A percentile compares a stretch with the other conserved stretches of the same genome.
These are phyloP conservation scores for Draba incana DNA, from an alignment of 345 rosid genomes.

Conservation along the genomic window DNA sequence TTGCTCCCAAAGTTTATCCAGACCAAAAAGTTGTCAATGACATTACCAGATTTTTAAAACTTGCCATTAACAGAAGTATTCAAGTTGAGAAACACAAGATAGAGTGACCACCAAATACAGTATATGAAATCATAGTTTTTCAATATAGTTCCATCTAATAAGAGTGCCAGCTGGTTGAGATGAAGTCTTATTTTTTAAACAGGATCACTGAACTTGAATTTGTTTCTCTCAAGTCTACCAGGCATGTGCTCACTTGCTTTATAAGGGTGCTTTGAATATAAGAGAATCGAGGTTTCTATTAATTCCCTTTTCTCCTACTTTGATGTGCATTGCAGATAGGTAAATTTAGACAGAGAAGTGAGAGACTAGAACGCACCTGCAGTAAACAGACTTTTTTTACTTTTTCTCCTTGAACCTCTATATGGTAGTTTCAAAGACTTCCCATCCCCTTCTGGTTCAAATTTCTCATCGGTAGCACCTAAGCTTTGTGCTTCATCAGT, in stretches of 20 bases:
- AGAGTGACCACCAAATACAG: constrained; percentile 23
- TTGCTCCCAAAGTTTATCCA: constrained; percentile 15
- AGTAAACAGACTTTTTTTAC: constrained; percentile 62
- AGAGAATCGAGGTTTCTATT: background rate
- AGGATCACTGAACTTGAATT: constrained; percentile 2
- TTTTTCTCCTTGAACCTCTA: constrained; percentile 55
- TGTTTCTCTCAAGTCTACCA: constrained; percentile 6
- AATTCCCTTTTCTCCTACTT: constrained; percentile 24
- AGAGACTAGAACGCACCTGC: constrained; percentile 50
- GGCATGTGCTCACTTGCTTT: constrained; percentile 1
- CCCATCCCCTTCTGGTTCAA: constrained; percentile 49
- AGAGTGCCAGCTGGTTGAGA: constrained; percentile 12
- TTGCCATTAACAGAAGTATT: background rate
- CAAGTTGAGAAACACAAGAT: constrained; percentile 24
- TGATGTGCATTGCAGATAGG: constrained; percentile 21
- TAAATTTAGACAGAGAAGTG: constrained; percentile 22
- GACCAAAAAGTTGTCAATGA: constrained; percentile 6
- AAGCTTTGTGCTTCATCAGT: constrained; percentile 75
- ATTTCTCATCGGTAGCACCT: constrained; percentile 48
- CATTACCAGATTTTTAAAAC: constrained; percentile 8
- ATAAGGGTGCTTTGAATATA: background rate
- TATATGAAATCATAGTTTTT: constrained; percentile 12
- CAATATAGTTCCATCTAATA: constrained; percentile 2
- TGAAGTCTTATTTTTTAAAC: constrained; percentile 12
- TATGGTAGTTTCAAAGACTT: constrained; percentile 45